Evolutionary conservation across 805 yeast genomes (phyloP).

Genomic region (Nakazawaea ishiwadae): DNA sequence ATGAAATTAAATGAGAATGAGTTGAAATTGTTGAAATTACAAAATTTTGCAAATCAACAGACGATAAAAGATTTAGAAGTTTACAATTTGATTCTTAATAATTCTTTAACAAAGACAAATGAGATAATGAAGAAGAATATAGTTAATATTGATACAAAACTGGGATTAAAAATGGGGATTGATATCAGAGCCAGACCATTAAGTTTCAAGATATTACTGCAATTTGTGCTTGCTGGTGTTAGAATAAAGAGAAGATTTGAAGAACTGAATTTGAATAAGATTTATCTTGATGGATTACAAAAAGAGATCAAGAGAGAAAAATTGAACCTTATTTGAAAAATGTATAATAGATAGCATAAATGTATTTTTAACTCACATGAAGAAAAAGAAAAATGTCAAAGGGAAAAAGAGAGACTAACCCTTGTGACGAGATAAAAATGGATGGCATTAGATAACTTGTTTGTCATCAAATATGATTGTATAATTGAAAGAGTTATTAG

Average conservation of each 20-base stretch:
- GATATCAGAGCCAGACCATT: conserved; percentile 13
- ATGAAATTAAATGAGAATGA: background rate
- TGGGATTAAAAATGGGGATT: background rate
- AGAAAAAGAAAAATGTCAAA: too few species aligned
- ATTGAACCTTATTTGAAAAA: conserved; percentile 5
- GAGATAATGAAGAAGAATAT: conserved; percentile 3
- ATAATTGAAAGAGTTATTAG: too few species aligned
- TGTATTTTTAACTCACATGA: too few species aligned
- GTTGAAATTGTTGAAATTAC: background rate
- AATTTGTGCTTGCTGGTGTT: conserved; percentile 32
- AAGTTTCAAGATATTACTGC: conserved; percentile 24
- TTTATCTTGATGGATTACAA: conserved; percentile 17
- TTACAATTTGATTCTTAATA: conserved; percentile 3
- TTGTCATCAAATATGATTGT: too few species aligned
- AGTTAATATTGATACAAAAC: background rate
- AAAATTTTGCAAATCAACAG: conserved; percentile 1
- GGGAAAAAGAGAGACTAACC: too few species aligned
- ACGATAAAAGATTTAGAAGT: conserved; percentile 8
- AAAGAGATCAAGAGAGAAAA: conserved; percentile 28
- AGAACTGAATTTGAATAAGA: conserved; percentile 24
- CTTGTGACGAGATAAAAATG: too few species aligned
- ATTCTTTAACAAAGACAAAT: background rate
- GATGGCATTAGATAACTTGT: too few species aligned
- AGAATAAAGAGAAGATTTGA: conserved; percentile 29
- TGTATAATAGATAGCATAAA: too few species aligned